Percentiles rank a stretch among this genome's conserved stretches.
These are phyloP conservation scores for Gloeopeniophorella convolvens DNA, from an alignment of 768 basidiomycete genomes.

Conservation along the genomic window DNA sequence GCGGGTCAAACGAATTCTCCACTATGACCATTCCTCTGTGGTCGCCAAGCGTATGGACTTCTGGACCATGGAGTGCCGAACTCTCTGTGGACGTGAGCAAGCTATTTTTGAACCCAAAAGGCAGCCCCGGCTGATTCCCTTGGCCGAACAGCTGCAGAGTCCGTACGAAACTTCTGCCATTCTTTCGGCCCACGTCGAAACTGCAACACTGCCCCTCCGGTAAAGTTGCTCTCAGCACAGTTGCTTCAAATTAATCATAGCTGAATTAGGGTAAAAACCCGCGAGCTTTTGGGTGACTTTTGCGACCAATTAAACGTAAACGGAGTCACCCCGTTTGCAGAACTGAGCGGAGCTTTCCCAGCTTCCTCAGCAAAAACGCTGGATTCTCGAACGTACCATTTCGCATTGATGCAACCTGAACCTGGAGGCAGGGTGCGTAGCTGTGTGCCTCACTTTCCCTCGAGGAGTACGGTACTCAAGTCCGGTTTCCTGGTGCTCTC, in stretches of 20 bases:
- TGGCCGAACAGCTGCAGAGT: slow-evolving; percentile 19
- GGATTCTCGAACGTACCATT: slow-evolving; percentile 30
- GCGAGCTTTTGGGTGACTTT: slow-evolving; percentile 36
- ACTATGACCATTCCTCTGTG: slow-evolving; percentile 29
- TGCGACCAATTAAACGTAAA: slow-evolving; percentile 47
- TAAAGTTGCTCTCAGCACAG: slow-evolving; percentile 3
- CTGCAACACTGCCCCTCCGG: slow-evolving; percentile 31
- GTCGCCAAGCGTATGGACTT: slow-evolving; percentile 25
- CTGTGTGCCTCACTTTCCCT: background rate
- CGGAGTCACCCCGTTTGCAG: slow-evolving; percentile 45
- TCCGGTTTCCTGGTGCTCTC: background rate
- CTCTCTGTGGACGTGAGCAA: slow-evolving; percentile 25
- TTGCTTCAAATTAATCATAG: background rate
- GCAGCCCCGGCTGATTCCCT: background rate
- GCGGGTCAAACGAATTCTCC: slow-evolving; percentile 25
- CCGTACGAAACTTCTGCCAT: slow-evolving; percentile 31
- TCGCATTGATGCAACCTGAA: slow-evolving; percentile 31
- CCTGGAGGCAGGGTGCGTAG: slow-evolving; percentile 1
- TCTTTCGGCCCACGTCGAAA: slow-evolving; percentile 33
- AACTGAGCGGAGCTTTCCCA: slow-evolving; percentile 52
- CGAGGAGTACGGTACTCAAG: background rate
- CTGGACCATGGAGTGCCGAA: slow-evolving; percentile 25
- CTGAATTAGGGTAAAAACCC: slow-evolving; percentile 31
- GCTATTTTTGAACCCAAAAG: background rate
- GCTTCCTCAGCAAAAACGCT: slow-evolving; percentile 28